These are phyloP conservation scores for Penicillium macrosclerotiorum DNA, from an alignment of 495 filamentous ascomycete genomes.

Conservation along the genomic window DNA sequence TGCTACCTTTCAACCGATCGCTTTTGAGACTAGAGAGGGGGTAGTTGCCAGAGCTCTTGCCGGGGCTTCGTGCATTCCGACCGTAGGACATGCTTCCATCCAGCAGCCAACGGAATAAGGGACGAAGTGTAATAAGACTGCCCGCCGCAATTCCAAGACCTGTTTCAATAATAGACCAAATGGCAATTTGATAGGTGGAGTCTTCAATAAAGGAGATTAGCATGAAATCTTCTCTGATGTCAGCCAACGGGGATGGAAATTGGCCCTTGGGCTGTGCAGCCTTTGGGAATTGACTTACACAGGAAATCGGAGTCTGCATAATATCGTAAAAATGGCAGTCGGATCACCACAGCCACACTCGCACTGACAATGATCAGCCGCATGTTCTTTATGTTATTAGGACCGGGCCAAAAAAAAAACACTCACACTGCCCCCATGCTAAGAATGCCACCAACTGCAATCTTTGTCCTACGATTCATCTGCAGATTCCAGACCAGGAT, in stretches of 20 bases:
- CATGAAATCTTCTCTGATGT: background rate
- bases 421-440: conserved; percentile 30
- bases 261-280: too few species aligned
- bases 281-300: conserved; percentile 22
- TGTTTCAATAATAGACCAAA: conserved; percentile 34
- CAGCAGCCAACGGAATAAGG: conserved; percentile 28
- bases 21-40: conserved; percentile 6
- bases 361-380: conserved; percentile 15
- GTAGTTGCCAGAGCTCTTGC: background rate
- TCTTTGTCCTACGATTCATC: conserved; percentile 26
- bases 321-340: conserved; percentile 25
- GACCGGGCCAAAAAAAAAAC: background rate
- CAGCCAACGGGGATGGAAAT: background rate
- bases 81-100: conserved; percentile 4
- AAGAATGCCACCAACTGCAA: conserved; percentile 26
- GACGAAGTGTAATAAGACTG: conserved; percentile 36
- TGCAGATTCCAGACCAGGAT: conserved; percentile 26
- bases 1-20: background rate
- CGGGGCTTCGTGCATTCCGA: background rate
- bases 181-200: conserved; percentile 25
- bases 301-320: conserved; percentile 26
- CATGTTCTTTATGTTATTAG: too few species aligned
- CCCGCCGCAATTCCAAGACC: conserved; percentile 37
- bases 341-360: conserved; percentile 25
- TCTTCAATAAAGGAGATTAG: conserved; percentile 11